Base-by-base conservation (phyloP, 23 red algal species). In the Agarophyton chilense region DNA sequence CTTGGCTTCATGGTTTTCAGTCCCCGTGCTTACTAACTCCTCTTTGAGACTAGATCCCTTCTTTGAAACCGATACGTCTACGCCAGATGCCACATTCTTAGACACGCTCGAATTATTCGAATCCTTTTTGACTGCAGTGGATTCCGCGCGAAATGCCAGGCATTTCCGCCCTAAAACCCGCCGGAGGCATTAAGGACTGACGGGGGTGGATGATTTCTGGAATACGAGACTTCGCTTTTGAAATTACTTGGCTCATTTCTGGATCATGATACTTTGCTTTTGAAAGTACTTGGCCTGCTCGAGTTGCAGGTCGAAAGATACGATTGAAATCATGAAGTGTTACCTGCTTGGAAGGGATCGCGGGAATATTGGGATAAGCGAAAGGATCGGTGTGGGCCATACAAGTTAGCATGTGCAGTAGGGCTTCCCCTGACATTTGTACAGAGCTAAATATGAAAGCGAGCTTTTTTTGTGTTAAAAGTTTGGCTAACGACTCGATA, bases 91-190 rank as follows among this genome's bases (percentile, higher is more conserved):
- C 85, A 79, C 85, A 28, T 65, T 89, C n/a, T 46, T 89, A 51
- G 85, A 70, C 85, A 89, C 85, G 85, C 85, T 71, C 85, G 85
- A 62, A 60, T 10, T 80, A 41, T 70, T 64, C 53, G 85, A 73
- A 52, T 43, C 17, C 36, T 55, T 77, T 36, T 79, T 71, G 85
- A 77, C 85, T 50, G 70, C 36, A 64, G 85, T 89, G 85, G 85
- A 65, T 60, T 89, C 85, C 72, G 85, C n/a, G 85, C 85, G 85
- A 89, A 79, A 79, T 79, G 73, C 72, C 85, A 89, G 85, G 73
- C 85, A 71, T 77, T 70, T 70, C 85, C 72, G 78, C 85, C 85
- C 85, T 89, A 89, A 89, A 89, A 89, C 85, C 85, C 85, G 85
- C 71, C 36, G 85, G 85, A 40, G 50, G 77, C 54, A 74, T 74